These are phyloP conservation scores for Excoecaria agallocha DNA, from an alignment of 345 rosid genomes.

Conservation along the genomic window DNA sequence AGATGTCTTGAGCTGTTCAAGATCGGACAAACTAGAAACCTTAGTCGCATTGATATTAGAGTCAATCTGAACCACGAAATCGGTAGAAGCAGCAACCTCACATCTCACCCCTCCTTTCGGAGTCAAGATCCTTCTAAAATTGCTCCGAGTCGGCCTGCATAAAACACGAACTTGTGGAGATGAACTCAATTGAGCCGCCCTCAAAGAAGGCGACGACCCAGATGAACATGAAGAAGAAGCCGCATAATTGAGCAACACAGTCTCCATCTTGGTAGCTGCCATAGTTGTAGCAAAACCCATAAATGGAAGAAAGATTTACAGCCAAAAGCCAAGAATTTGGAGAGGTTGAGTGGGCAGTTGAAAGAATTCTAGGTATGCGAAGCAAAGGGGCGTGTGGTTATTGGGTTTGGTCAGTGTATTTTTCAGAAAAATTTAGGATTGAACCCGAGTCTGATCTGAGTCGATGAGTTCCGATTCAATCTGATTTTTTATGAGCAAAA, in stretches of 20 bases:
- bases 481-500: too few relatives aligned
- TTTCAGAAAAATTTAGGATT: background rate
- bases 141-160: slow-evolving; percentile 1
- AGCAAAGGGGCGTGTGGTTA: slow-evolving; percentile 6
- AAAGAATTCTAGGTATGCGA: background rate
- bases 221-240: too few relatives aligned
- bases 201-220: too few relatives aligned
- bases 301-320: too few relatives aligned
- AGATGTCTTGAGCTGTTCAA: slow-evolving; percentile 34
- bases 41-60: slow-evolving; percentile 8
- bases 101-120: slow-evolving; percentile 23
- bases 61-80: slow-evolving; percentile 12
- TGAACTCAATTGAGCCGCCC: background rate
- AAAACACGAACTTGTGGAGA: slow-evolving; percentile 1
- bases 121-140: background rate
- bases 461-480: too few relatives aligned
- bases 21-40: slow-evolving; percentile 27
- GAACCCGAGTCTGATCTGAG: too few relatives aligned
- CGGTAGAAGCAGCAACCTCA: slow-evolving; percentile 18
- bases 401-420: background rate
- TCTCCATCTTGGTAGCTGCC: too few relatives aligned
- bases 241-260: too few relatives aligned
- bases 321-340: too few relatives aligned
- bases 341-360: background rate
- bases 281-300: too few relatives aligned